phyloP scores from a whole-genome alignment of 768 basidiomycete species.

The Daedalea quercina region DNA sequence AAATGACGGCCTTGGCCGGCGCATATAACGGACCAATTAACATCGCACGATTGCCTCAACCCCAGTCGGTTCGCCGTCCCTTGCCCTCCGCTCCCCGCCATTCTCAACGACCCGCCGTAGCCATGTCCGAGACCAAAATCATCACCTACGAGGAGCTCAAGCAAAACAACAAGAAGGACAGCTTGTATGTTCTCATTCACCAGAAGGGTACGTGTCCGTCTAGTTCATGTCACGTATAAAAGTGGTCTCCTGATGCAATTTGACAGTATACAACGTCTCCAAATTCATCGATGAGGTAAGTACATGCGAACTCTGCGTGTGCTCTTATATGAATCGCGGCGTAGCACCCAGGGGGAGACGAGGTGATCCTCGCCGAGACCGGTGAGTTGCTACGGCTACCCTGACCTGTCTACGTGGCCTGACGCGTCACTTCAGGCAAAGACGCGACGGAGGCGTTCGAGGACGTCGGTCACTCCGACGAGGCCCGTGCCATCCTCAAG shows the following conservation, averaged over 20 bases:
- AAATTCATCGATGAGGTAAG: constrained; percentile 92
- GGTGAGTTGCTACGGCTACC: constrained; percentile 45
- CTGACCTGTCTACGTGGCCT: not conserved
- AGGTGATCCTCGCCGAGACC: constrained; percentile 90
- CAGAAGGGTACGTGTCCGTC: constrained; percentile 57
- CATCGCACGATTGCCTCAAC: constrained; percentile 3
- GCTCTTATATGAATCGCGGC: not conserved
- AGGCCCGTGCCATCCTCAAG: constrained; percentile 81
- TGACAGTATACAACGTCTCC: constrained; percentile 84
- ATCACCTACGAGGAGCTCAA: constrained; percentile 74
- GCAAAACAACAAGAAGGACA: constrained; percentile 66
- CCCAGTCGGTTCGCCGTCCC: constrained; percentile 11
- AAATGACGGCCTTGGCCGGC: not conserved
- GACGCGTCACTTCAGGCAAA: constrained; percentile 47
- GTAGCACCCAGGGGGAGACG: constrained; percentile 94
- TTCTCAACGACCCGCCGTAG: constrained; percentile 12
- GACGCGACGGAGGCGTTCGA: constrained; percentile 99
- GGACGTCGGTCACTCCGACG: constrained; percentile 98
- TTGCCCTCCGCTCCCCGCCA: constrained; percentile 10
- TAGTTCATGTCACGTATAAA: constrained; percentile 2
- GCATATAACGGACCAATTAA: constrained; percentile 3
- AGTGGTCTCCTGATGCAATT: constrained; percentile 9
- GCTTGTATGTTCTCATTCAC: constrained; percentile 76
- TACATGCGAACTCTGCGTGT: not conserved
- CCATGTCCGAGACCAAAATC: constrained; percentile 37